phyloP scores from a whole-genome alignment of 2,329 filamentous ascomycete species.

The Cadophora luteo-olivacea region DNA sequence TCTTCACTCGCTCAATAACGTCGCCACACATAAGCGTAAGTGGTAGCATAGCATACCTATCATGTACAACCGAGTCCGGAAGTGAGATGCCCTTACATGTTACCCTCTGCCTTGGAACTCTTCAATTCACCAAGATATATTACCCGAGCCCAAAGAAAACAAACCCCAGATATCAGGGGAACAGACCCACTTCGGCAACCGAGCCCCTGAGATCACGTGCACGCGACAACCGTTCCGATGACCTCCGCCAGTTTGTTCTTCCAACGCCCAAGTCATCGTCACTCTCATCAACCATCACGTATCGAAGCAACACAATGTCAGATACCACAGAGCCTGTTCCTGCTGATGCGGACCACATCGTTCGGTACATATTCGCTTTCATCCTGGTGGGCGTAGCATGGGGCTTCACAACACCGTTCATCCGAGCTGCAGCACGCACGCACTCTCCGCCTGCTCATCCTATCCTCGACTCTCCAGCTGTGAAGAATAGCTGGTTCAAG shows the following conservation, averaged over 20 bases:
- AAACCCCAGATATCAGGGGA: background rate
- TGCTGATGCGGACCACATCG: conserved; percentile 14
- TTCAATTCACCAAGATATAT: background rate
- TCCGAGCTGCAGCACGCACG: conserved; percentile 80
- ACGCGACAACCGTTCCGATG: background rate
- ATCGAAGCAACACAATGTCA: conserved; percentile 20
- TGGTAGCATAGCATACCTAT: no score
- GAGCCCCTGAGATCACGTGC: conserved; percentile 5
- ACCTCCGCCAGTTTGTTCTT: background rate
- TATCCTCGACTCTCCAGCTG: conserved; percentile 56
- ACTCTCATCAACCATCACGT: background rate
- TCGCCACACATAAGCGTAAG: no score
- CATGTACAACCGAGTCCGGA: no score
- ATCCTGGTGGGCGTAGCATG: conserved; percentile 90
- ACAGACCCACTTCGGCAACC: background rate
- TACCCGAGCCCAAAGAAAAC: conserved; percentile 9
- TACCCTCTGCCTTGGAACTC: no score
- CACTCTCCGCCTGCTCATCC: conserved; percentile 70
- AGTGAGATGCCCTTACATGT: no score
- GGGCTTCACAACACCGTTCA: conserved; percentile 93
- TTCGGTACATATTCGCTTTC: conserved; percentile 90
- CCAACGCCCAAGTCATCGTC: conserved; percentile 3
- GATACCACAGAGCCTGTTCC: conserved; percentile 10
- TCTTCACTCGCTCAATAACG: no score
- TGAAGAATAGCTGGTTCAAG: conserved; percentile 65